Percentiles rank a stretch among this genome's conserved stretches.
Conservation (phyloP, 441 rosid genomes). For the Erodium texanum region DNA sequence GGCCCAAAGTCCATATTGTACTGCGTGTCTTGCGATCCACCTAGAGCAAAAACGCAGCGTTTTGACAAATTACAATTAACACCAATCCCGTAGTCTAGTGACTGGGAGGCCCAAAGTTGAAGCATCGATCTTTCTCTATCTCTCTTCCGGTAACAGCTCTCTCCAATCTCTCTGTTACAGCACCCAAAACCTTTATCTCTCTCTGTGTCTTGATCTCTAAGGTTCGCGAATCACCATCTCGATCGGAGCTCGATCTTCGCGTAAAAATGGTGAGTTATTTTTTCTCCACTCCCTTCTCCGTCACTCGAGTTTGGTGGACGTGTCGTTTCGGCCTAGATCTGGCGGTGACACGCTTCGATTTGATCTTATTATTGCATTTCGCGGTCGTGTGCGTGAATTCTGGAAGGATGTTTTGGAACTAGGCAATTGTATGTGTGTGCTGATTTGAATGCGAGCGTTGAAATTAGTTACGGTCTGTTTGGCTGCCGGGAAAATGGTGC, state of each 20-base stretch:
- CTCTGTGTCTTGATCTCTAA: constrained; percentile 21
- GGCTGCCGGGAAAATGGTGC: constrained; percentile 5
- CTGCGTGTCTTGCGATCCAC: too few relatives aligned
- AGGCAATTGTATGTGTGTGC: constrained; percentile 6
- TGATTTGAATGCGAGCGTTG: constrained; percentile 11
- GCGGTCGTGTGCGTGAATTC: not conserved
- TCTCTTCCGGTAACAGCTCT: constrained; percentile 1
- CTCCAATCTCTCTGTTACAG: constrained; percentile 8
- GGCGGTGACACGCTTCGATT: constrained; percentile 34
- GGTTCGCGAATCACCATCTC: constrained; percentile 14
- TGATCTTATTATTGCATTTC: constrained; percentile 10
- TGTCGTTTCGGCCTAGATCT: constrained; percentile 45
- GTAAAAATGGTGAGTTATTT: constrained; percentile 57
- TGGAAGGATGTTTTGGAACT: constrained; percentile 8
- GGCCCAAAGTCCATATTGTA: too few relatives aligned
- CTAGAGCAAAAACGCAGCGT: too few relatives aligned
- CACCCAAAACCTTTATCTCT: constrained; percentile 13
- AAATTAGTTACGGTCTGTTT: constrained; percentile 12
- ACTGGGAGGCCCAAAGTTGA: not conserved
- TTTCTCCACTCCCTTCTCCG: constrained; percentile 8
- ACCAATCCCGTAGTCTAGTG: not conserved
- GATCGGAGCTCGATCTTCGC: constrained; percentile 7
- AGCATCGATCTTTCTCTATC: not conserved
- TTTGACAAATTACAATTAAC: too few relatives aligned
- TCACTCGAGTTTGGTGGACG: constrained; percentile 6